Conservation (phyloP, 2,329 filamentous ascomycete species). For the Colletotrichum plurivorum region DNA sequence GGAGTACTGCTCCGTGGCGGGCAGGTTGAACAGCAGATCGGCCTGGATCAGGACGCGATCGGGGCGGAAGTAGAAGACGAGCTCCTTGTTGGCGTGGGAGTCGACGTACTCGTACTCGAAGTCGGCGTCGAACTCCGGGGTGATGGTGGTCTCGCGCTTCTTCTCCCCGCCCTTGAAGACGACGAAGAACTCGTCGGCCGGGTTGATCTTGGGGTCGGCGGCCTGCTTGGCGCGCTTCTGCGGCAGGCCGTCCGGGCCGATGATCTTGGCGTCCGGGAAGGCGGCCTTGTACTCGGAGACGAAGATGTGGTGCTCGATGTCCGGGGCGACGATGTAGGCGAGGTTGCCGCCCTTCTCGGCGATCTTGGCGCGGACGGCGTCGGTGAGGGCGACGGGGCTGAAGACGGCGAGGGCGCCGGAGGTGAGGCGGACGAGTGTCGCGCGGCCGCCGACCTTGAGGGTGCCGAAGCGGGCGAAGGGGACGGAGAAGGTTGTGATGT, state of each 20-base stretch:
- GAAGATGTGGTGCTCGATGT: constrained; percentile 97
- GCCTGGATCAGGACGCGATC: constrained; percentile 86
- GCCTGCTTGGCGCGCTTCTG: constrained; percentile 81
- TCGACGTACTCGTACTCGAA: constrained; percentile 90
- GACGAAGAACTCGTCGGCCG: constrained; percentile 69
- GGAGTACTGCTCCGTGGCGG: constrained; percentile 87
- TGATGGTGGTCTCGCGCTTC: constrained; percentile 68
- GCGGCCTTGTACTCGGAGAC: constrained; percentile 85
- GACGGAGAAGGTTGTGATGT: constrained; percentile 82
- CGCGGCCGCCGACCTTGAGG: constrained; percentile 88
- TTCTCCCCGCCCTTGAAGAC: constrained; percentile 74
- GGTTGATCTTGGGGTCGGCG: constrained; percentile 63
- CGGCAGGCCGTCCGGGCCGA: constrained; percentile 85
- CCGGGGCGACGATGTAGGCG: constrained; percentile 87
- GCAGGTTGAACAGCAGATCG: constrained; percentile 93
- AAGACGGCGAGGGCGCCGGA: constrained; percentile 88
- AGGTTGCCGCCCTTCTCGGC: constrained; percentile 77
- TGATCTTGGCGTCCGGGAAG: constrained; percentile 83
- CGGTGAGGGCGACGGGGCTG: constrained; percentile 89
- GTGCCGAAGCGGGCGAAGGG: constrained; percentile 87
- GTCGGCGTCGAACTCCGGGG: constrained; percentile 85
- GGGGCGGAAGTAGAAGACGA: constrained; percentile 89
- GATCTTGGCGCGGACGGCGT: constrained; percentile 76
- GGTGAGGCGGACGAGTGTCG: constrained; percentile 79
- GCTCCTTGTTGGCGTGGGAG: constrained; percentile 85